These are phyloP conservation scores for Russula brevipes DNA, from an alignment of 768 basidiomycete species.

Conservation along the genomic window DNA sequence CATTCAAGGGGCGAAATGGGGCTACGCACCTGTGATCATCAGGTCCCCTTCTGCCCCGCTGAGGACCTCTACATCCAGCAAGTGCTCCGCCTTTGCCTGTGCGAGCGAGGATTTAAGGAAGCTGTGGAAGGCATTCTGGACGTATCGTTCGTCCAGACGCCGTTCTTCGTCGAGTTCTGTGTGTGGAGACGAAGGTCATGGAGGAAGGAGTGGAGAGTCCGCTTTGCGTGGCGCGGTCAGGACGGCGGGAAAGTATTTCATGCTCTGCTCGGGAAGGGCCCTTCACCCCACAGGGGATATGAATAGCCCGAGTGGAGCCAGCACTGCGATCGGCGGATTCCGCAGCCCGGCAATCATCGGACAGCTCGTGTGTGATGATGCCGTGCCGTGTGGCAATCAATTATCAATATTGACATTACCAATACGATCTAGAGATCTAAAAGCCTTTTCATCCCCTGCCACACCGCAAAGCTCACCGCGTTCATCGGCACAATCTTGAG, in stretches of 20 bases:
- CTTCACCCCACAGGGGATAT: too few species aligned
- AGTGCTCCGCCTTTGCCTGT: conserved; percentile 64
- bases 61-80: conserved; percentile 68
- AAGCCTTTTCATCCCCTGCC: conserved; percentile 72
- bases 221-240: background rate
- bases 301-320: too few species aligned
- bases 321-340: too few species aligned
- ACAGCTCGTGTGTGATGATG: too few species aligned
- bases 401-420: too few species aligned
- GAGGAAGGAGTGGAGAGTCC: background rate
- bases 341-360: too few species aligned
- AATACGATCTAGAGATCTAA: conserved; percentile 30
- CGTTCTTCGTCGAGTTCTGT: conserved; percentile 29
- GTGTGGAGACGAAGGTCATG: conserved; percentile 7
- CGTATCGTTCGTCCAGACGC: conserved; percentile 54
- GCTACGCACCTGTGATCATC: conserved; percentile 72
- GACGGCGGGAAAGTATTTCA: too few species aligned
- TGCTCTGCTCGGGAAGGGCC: too few species aligned
- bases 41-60: conserved; percentile 77
- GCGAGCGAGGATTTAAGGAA: conserved; percentile 76
- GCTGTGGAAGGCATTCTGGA: conserved; percentile 77
- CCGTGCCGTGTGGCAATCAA: too few species aligned
- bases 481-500: conserved; percentile 96
- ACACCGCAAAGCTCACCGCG: conserved; percentile 86
- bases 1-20: background rate